phyloP scores from a whole-genome alignment of 2,329 filamentous ascomycete genomes.

The Penicillium sp. region DNA sequence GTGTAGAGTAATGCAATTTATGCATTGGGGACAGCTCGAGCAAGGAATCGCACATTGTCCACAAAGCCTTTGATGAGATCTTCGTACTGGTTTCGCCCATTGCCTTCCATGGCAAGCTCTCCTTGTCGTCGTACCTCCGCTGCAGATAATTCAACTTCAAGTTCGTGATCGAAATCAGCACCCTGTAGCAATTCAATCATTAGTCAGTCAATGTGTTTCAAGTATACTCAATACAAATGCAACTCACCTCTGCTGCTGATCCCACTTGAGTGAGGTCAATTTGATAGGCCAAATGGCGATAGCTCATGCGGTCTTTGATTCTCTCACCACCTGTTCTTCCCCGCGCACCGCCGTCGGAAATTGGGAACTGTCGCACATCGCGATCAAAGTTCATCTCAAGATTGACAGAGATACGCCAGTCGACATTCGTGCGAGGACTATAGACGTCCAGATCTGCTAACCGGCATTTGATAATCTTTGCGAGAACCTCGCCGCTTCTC shows the following conservation, averaged over 20 bases:
- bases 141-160: slow-evolving; percentile 47
- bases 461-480: slow-evolving; percentile 88
- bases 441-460: slow-evolving; percentile 83
- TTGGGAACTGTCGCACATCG: slow-evolving; percentile 51
- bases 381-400: slow-evolving; percentile 87
- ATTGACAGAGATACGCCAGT: slow-evolving; percentile 92
- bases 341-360: slow-evolving; percentile 34
- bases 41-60: slow-evolving; percentile 46
- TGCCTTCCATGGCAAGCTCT: slow-evolving; percentile 35
- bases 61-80: slow-evolving; percentile 46
- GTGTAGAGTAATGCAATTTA: slow-evolving; percentile 12
- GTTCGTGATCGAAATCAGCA: slow-evolving; percentile 44
- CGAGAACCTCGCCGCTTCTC: slow-evolving; percentile 64
- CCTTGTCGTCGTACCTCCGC: slow-evolving; percentile 44
- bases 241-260: slow-evolving; percentile 43
- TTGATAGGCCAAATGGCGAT: slow-evolving; percentile 81
- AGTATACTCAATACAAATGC: neutral
- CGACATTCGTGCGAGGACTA: slow-evolving; percentile 71
- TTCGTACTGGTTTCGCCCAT: slow-evolving; percentile 42
- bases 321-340: slow-evolving; percentile 53
- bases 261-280: slow-evolving; percentile 92
- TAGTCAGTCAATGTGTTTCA: neutral
- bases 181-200: slow-evolving; percentile 18
- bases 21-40: slow-evolving; percentile 34
- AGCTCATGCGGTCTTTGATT: slow-evolving; percentile 86